Evolutionary conservation across 257 asterid genomes (phyloP).

Genomic region (Solanum ahanhuiri): DNA sequence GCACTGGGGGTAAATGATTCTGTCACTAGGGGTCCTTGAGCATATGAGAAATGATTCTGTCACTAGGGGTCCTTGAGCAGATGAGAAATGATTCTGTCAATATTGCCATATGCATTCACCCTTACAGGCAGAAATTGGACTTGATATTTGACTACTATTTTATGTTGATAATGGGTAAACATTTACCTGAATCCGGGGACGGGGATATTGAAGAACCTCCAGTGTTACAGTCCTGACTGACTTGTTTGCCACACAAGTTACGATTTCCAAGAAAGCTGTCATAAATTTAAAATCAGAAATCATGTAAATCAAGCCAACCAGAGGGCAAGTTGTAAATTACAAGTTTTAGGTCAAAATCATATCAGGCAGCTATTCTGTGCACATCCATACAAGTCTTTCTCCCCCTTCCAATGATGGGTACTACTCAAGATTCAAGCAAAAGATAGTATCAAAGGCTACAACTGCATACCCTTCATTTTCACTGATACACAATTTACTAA

Average conservation of each 20-base stretch:
- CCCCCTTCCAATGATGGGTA: background rate
- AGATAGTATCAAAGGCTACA: background rate
- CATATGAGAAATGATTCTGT: background rate
- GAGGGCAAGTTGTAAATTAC: background rate
- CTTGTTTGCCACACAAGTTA: conserved; percentile 82
- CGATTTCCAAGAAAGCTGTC: conserved; percentile 86
- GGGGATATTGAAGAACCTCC: conserved; percentile 35
- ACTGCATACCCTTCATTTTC: background rate
- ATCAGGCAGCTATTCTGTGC: background rate
- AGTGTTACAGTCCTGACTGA: conserved; percentile 38
- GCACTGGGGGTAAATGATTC: background rate
- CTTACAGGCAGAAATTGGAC: background rate
- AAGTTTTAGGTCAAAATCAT: background rate
- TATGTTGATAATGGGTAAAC: background rate
- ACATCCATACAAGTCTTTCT: background rate
- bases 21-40: background rate
- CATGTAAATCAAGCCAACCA: background rate
- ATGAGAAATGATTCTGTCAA: background rate
- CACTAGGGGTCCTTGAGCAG: background rate
- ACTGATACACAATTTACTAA: background rate
- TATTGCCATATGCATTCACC: background rate
- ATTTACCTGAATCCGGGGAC: conserved; percentile 43
- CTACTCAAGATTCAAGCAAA: background rate
- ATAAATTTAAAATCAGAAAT: conserved; percentile 11
- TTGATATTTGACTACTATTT: background rate